Evolutionary conservation across 768 basidiomycete species (phyloP).

Genomic region (Melanogaster broomeanus): DNA sequence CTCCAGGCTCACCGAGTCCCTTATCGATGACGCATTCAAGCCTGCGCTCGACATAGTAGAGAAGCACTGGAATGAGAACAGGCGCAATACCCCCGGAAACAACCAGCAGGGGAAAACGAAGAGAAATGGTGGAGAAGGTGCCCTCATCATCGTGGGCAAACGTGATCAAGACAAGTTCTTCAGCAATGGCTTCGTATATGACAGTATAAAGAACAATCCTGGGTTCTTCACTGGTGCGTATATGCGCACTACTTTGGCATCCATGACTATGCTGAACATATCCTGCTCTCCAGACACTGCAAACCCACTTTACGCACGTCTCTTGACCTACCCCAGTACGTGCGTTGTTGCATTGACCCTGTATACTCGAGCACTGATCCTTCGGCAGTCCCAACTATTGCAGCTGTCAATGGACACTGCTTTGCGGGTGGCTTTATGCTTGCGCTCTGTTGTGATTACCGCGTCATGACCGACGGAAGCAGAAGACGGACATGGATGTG

Average conservation of each 20-base stretch:
- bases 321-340: constrained; percentile 79
- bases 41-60: constrained; percentile 77
- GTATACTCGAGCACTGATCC: neutral
- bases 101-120: constrained; percentile 38
- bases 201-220: constrained; percentile 48
- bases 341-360: neutral
- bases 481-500: constrained; percentile 80
- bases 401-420: constrained; percentile 82
- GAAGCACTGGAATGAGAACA: constrained; percentile 63
- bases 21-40: constrained; percentile 61
- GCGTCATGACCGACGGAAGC: constrained; percentile 83
- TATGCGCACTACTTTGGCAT: neutral
- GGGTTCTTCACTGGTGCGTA: constrained; percentile 66
- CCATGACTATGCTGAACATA: neutral
- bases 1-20: constrained; percentile 59
- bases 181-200: constrained; percentile 78
- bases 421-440: constrained; percentile 85
- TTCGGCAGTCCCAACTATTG: constrained; percentile 69
- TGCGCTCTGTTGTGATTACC: constrained; percentile 82
- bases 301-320: constrained; percentile 68
- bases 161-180: constrained; percentile 85
- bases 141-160: constrained; percentile 76
- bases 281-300: constrained; percentile 53
- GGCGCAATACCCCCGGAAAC: constrained; percentile 45
- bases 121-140: constrained; percentile 51